These are phyloP conservation scores for Sisymbrium altissimum DNA, from an alignment of 345 rosid genomes.

Conservation along the genomic window DNA sequence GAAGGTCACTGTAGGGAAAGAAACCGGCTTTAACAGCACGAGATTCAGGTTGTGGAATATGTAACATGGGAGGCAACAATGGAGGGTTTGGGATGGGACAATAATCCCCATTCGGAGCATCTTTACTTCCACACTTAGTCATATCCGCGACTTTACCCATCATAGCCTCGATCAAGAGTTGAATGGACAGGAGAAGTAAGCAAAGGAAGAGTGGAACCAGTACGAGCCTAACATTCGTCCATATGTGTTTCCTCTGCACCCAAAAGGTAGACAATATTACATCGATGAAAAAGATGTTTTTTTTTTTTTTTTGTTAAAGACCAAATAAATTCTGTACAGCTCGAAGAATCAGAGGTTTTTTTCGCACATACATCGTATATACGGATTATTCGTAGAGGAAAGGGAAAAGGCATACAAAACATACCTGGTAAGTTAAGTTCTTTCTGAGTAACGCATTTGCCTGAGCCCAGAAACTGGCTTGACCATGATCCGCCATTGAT, in stretches of 20 bases:
- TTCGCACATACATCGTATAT: too few relatives aligned
- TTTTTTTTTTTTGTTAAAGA: too few relatives aligned
- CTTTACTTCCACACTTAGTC: constrained; percentile 23
- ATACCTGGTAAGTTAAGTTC: constrained; percentile 83
- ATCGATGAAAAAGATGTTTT: not conserved
- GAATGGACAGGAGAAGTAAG: constrained; percentile 51
- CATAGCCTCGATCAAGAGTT: constrained; percentile 36
- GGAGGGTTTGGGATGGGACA: constrained; percentile 61
- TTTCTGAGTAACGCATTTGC: constrained; percentile 78
- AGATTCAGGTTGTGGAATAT: constrained; percentile 57
- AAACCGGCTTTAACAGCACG: constrained; percentile 59
- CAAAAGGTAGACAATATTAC: too few relatives aligned
- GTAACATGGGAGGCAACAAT: constrained; percentile 68
- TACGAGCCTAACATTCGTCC: constrained; percentile 71
- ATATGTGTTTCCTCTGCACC: constrained; percentile 62
- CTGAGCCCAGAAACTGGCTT: constrained; percentile 64
- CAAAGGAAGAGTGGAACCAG: constrained; percentile 70
- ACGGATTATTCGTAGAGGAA: too few relatives aligned
- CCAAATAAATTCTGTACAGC: not conserved
- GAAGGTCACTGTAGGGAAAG: constrained; percentile 48
- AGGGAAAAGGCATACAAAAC: not conserved
- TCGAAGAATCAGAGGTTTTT: too few relatives aligned
- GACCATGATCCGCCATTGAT: constrained; percentile 50
- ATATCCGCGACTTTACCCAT: not conserved
- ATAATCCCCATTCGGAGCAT: constrained; percentile 19